Conservation (phyloP, 768 basidiomycete genomes). For the Fistulinella prunicolor region DNA sequence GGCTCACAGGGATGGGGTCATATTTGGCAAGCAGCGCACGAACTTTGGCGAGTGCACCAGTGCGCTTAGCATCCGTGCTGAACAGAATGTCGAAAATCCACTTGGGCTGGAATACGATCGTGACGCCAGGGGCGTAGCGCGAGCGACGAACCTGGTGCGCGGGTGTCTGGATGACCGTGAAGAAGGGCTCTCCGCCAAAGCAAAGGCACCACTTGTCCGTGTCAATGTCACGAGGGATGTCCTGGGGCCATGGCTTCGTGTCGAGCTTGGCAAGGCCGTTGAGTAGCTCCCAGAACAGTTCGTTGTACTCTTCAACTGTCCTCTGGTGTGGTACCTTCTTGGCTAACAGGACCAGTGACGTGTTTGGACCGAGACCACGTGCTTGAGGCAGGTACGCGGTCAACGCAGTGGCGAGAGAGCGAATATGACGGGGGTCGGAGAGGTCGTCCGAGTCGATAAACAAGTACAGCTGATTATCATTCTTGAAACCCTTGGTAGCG, state of each 20-base stretch:
- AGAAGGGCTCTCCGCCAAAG: conserved; percentile 21
- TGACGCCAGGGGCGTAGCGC: conserved; percentile 17
- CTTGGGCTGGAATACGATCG: conserved; percentile 24
- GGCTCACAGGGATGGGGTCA: conserved; percentile 21
- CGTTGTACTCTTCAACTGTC: conserved; percentile 19
- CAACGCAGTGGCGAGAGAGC: conserved; percentile 15
- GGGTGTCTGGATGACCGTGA: conserved; percentile 20
- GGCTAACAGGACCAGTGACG: conserved; percentile 18
- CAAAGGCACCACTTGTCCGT: conserved; percentile 21
- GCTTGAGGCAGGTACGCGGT: conserved; percentile 15
- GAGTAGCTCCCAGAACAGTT: conserved; percentile 19
- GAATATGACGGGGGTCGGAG: conserved; percentile 19
- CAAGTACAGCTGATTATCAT: conserved; percentile 18
- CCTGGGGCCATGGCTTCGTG: conserved; percentile 13
- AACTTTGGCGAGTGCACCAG: conserved; percentile 18
- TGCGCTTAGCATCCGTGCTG: conserved; percentile 17
- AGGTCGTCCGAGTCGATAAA: conserved; percentile 24
- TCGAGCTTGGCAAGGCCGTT: conserved; percentile 19
- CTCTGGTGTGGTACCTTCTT: conserved; percentile 9
- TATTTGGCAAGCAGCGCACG: conserved; percentile 16
- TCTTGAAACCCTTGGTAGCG: conserved; percentile 23
- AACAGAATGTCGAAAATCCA: conserved; percentile 26
- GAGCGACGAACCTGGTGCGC: conserved; percentile 23
- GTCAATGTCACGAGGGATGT: conserved; percentile 20
- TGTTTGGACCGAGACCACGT: conserved; percentile 18